Conservation (phyloP, 1,284 basidiomycete species). For the Cryptococcus sp. region DNA sequence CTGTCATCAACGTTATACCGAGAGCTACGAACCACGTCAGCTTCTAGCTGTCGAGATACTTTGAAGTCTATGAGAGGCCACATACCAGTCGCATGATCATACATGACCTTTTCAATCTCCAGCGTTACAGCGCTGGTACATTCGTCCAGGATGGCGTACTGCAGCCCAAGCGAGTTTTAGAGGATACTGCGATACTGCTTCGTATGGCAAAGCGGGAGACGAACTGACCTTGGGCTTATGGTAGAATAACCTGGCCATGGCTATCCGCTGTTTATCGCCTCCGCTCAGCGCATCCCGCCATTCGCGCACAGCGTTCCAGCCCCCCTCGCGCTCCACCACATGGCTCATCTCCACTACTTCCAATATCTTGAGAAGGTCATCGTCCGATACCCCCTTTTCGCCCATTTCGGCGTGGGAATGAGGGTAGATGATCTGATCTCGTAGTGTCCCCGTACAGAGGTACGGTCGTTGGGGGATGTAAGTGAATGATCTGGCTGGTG, state of each 20-base stretch:
- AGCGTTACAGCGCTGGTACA: conserved; percentile 92
- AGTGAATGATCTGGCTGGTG: conserved; percentile 83
- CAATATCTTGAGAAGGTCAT: conserved; percentile 73
- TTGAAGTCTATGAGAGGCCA: background rate
- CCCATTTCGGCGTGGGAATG: conserved; percentile 67
- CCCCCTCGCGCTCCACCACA: conserved; percentile 93
- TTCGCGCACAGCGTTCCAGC: conserved; percentile 84
- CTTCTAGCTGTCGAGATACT: background rate
- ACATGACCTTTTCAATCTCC: conserved; percentile 92
- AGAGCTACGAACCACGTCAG: conserved; percentile 55
- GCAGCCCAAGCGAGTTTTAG: background rate
- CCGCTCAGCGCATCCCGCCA: conserved; percentile 90
- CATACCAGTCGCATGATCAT: conserved; percentile 79
- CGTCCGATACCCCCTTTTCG: conserved; percentile 70
- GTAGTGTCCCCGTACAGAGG: conserved; percentile 85
- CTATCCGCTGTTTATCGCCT: conserved; percentile 71
- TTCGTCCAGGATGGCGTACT: conserved; percentile 97
- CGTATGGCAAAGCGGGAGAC: background rate
- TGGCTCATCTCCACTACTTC: conserved; percentile 80
- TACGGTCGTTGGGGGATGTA: conserved; percentile 96
- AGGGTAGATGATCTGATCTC: conserved; percentile 84
- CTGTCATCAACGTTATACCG: conserved; percentile 86
- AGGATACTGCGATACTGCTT: conserved; percentile 60
- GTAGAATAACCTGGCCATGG: conserved; percentile 96
- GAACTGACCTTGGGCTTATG: conserved; percentile 78